Evolutionary conservation across 1,284 basidiomycete genomes (phyloP).

Genomic region (Boletus sp.): DNA sequence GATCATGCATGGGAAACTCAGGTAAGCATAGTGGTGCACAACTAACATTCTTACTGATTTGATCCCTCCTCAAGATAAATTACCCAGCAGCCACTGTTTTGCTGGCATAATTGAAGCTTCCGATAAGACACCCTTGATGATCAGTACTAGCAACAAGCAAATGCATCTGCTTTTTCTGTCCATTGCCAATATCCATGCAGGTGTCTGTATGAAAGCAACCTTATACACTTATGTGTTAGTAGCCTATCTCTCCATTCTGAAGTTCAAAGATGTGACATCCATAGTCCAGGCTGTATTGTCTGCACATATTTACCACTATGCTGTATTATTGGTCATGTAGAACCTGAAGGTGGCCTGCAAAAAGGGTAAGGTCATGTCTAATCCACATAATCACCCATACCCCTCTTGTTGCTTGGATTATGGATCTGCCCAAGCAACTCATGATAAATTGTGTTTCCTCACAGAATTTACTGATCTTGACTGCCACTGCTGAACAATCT

Average conservation of each 20-base stretch:
- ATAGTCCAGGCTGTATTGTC: slow-evolving; percentile 13
- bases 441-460: too few species aligned
- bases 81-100: not conserved
- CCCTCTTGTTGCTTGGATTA: too few species aligned
- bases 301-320: too few species aligned
- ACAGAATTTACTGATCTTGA: too few species aligned
- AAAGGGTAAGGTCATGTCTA: not conserved
- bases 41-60: not conserved
- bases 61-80: not conserved
- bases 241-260: not conserved
- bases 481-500: too few species aligned
- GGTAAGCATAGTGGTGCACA: not conserved
- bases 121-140: slow-evolving; percentile 15
- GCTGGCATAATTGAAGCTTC: slow-evolving; percentile 9
- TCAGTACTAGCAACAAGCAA: slow-evolving; percentile 3
- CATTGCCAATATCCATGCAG: slow-evolving; percentile 19
- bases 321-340: too few species aligned
- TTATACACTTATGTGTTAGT: not conserved
- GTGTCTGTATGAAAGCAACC: not conserved
- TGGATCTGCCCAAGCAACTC: too few species aligned
- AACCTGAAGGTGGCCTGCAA: too few species aligned
- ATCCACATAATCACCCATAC: too few species aligned
- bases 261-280: not conserved
- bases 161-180: slow-evolving; percentile 22
- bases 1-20: not conserved